Percentiles rank a stretch among this genome's conserved stretches.
These are phyloP conservation scores for Salvia miltiorrhiza DNA, from an alignment of 257 asterid genomes.

Conservation along the genomic window DNA sequence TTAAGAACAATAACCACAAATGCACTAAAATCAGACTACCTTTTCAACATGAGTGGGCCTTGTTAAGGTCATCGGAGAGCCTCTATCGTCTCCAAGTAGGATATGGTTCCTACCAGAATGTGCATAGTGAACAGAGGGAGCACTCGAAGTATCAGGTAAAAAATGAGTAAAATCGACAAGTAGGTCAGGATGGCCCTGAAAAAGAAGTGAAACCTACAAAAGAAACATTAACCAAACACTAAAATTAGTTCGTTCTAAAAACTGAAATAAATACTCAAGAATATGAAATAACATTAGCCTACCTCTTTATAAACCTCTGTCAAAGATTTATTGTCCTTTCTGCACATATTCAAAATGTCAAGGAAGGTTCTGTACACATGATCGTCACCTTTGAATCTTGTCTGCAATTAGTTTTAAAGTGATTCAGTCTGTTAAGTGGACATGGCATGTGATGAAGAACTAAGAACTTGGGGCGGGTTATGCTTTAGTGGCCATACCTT, in stretches of 20 bases:
- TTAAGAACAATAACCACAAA: constrained; percentile 9
- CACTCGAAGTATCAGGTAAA: constrained; percentile 71
- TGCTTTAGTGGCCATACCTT: constrained; percentile 56
- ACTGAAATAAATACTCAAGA: constrained; percentile 13
- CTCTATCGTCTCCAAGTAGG: constrained; percentile 49
- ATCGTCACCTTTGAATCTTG: constrained; percentile 82
- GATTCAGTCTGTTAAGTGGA: constrained; percentile 25
- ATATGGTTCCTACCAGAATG: constrained; percentile 48
- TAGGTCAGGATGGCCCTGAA: constrained; percentile 76
- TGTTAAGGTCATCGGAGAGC: constrained; percentile 45
- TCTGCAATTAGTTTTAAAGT: constrained; percentile 49
- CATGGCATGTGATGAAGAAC: background rate
- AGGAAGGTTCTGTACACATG: constrained; percentile 88
- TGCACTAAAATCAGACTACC: constrained; percentile 43
- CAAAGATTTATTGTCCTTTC: constrained; percentile 63
- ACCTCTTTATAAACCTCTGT: constrained; percentile 88
- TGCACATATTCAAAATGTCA: constrained; percentile 83
- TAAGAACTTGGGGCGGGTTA: background rate
- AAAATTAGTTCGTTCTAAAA: constrained; percentile 3
- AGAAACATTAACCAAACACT: constrained; percentile 14
- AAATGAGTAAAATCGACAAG: constrained; percentile 93
- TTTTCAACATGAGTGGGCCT: constrained; percentile 51
- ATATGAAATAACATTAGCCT: constrained; percentile 15
- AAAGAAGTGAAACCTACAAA: constrained; percentile 83
- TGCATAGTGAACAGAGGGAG: constrained; percentile 44